phyloP scores from a whole-genome alignment of 768 basidiomycete species.

The Suillus hirtellus region DNA sequence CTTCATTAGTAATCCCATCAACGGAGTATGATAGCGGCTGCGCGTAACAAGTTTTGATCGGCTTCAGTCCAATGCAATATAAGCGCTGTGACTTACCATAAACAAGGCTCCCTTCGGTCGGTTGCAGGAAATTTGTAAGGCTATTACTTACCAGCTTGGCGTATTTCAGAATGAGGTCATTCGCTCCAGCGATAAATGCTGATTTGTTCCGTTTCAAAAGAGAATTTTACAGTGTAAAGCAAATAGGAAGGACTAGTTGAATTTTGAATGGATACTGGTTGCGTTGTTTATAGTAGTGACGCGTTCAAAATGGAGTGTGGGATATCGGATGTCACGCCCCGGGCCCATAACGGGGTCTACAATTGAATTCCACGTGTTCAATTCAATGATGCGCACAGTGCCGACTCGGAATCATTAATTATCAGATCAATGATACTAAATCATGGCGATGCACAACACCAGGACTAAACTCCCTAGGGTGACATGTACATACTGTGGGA shows the following conservation, averaged over 20 bases:
- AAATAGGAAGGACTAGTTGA: no score
- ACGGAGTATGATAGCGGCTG: background rate
- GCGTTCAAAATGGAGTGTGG: constrained; percentile 27
- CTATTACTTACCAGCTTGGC: no score
- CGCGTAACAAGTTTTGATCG: background rate
- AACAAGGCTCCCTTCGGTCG: no score
- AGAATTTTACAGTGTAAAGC: no score
- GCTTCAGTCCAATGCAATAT: background rate
- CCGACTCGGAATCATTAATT: no score
- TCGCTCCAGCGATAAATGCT: no score
- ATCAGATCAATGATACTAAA: background rate
- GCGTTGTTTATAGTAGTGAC: constrained; percentile 25
- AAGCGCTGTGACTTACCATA: background rate
- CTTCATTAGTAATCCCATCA: background rate
- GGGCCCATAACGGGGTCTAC: background rate
- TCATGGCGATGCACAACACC: background rate
- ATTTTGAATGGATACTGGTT: constrained; percentile 12
- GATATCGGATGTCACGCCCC: constrained; percentile 13
- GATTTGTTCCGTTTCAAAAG: no score
- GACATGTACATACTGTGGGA: no score
- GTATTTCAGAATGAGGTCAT: no score
- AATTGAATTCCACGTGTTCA: background rate
- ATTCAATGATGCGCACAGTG: background rate
- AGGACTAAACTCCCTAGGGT: background rate
- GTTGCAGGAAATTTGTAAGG: no score